Conservation (phyloP, 768 basidiomycete species). For the Panellus pusillus region DNA sequence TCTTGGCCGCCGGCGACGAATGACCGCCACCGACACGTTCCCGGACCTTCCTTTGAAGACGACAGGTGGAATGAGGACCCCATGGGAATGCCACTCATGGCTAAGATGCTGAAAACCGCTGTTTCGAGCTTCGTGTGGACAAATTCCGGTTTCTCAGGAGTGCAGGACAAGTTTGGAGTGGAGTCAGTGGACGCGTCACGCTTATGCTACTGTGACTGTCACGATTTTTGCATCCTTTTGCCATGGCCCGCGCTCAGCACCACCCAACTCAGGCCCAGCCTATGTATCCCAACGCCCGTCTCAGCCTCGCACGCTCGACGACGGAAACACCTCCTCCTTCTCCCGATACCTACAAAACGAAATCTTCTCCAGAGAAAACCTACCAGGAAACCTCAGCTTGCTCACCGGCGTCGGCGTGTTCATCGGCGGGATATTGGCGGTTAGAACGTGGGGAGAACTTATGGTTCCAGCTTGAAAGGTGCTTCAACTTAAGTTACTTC, state of each 20-base stretch:
- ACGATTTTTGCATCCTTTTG: conserved; percentile 2
- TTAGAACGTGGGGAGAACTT: conserved; percentile 77
- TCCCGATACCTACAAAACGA: conserved; percentile 62
- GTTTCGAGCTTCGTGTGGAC: no score
- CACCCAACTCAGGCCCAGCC: conserved; percentile 51
- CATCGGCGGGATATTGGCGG: conserved; percentile 64
- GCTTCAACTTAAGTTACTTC: not conserved
- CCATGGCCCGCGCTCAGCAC: conserved; percentile 69
- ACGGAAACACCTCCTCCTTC: conserved; percentile 66
- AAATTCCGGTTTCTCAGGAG: no score
- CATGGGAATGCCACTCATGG: no score
- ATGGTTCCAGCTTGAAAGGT: conserved; percentile 61
- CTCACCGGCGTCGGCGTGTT: conserved; percentile 66
- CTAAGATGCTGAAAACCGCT: no score
- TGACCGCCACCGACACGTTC: no score
- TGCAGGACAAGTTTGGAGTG: no score
- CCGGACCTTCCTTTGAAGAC: no score
- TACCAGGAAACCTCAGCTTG: conserved; percentile 72
- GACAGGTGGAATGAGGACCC: no score
- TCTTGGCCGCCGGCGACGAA: not conserved
- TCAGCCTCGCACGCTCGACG: conserved; percentile 41
- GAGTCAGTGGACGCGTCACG: no score
- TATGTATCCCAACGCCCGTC: conserved; percentile 54
- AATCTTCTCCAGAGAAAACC: conserved; percentile 71
- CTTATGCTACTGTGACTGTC: no score